phyloP scores from a whole-genome alignment of 345 rosid species.

The Limnanthes douglasii region DNA sequence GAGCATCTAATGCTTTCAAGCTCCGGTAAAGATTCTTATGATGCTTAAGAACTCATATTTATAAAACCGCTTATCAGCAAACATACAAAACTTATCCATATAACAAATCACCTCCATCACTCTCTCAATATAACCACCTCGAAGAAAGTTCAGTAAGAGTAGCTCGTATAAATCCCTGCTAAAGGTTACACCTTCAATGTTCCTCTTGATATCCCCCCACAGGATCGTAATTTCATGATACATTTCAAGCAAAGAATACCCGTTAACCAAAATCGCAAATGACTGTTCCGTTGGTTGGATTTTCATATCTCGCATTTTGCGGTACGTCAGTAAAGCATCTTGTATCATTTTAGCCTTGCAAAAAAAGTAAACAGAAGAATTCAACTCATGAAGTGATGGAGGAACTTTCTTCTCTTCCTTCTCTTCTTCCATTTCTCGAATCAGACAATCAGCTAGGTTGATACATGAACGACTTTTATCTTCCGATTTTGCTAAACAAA shows the following conservation, averaged over 20 bases:
- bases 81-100: constrained; percentile 35
- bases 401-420: constrained; percentile 19
- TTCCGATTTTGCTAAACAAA: constrained; percentile 11
- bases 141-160: constrained; percentile 50
- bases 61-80: constrained; percentile 39
- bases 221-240: constrained; percentile 51
- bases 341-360: constrained; percentile 73
- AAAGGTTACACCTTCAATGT: constrained; percentile 20
- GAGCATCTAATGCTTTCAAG: constrained; percentile 34
- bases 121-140: constrained; percentile 88
- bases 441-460: constrained; percentile 24
- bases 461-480: constrained; percentile 10
- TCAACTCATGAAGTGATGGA: constrained; percentile 29
- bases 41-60: constrained; percentile 52
- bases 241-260: constrained; percentile 49
- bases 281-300: constrained; percentile 40
- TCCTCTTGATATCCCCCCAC: constrained; percentile 84
- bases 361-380: constrained; percentile 68
- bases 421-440: constrained; percentile 23
- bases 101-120: constrained; percentile 53
- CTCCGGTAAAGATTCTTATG: constrained; percentile 59
- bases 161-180: constrained; percentile 64
- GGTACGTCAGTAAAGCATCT: constrained; percentile 45
- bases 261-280: constrained; percentile 30
- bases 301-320: constrained; percentile 37